A percentile compares a stretch with the other conserved stretches of the same genome.
phyloP scores from a whole-genome alignment of 208 protist species.

The Zelonia costaricensis region DNA sequence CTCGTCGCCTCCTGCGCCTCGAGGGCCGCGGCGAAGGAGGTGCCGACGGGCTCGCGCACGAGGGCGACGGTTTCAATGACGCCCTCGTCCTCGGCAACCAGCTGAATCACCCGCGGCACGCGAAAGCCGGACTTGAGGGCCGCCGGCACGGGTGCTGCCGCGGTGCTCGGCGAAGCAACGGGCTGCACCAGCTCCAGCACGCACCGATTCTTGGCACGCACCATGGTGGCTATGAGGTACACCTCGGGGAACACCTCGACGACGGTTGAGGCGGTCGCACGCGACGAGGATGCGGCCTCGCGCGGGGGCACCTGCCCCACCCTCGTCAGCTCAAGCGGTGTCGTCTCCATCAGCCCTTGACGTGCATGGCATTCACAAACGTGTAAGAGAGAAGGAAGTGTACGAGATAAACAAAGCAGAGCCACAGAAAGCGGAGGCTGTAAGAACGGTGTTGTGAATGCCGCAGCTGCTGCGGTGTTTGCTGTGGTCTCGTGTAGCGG shows the following conservation, averaged over 20 bases:
- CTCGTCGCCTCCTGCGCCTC: background rate
- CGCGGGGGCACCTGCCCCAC: conserved; percentile 20
- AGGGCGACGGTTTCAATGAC: conserved; percentile 63
- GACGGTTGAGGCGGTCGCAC: conserved; percentile 15
- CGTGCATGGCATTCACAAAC: no score
- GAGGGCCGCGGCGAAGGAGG: background rate
- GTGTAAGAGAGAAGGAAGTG: no score
- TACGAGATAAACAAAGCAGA: no score
- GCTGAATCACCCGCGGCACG: conserved; percentile 48
- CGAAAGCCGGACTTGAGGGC: conserved; percentile 44
- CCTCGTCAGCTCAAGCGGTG: conserved; percentile 11
- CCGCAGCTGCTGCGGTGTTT: no score
- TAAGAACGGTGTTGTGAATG: no score
- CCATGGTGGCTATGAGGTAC: conserved; percentile 60
- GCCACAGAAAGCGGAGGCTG: no score
- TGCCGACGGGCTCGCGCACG: conserved; percentile 33
- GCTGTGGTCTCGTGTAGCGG: no score
- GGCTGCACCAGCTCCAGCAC: conserved; percentile 52
- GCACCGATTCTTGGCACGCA: conserved; percentile 48
- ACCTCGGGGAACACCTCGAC: conserved; percentile 52
- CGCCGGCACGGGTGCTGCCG: conserved; percentile 7
- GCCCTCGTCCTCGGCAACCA: conserved; percentile 69
- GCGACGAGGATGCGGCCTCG: background rate
- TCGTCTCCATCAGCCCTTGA: conserved; percentile 23
- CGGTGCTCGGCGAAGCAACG: background rate